Evolutionary conservation across 2,329 filamentous ascomycete species (phyloP), one percentile per base, ranked within the genome.

Genomic region (Pezicula neosporulosa): DNA sequence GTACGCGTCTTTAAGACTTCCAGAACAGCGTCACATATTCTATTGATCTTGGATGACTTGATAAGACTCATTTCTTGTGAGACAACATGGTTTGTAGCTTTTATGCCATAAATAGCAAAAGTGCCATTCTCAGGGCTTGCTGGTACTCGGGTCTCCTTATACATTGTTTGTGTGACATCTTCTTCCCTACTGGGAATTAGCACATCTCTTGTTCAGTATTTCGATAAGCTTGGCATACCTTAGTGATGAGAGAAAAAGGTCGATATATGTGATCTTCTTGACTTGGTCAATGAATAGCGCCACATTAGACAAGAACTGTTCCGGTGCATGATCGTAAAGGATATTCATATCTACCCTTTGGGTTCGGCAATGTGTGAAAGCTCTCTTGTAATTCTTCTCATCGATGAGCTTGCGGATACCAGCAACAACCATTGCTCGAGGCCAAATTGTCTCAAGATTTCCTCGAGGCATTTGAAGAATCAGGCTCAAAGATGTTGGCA

Each of bases 271-370:
- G 12, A 88, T 77, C 56, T 89, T 91, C 60, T 86, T 84, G 38
- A 99, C 77, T 67, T 99, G 92, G 16, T 90, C 84, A 30, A 97
- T 76, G 63, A 99, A 96, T 1, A 89, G 69, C 0, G 78, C 76
- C 10, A 96, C 81, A 57, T 85, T 89, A 4, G 78, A 73, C 66
- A 97, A 78, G 66, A 99, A 97, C 59, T 95, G 89, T 36, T 85
- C 78, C 0, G 93, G 90, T n/a, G 85, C 84, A 70, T 97, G 90
- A 64, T 99, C 94, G 64, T 96, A 93, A 2, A 99, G 75, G 55
- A 99, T 93, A 64, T 99, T 99, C 87, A 97, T 92, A 64, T 99
- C 94, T 1, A 99, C 94, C 60, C 95, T 83, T 67, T 99, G 95
- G 19, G 86, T 93, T 47, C 94, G 85, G 66, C 94, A 97, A 56